phyloP scores from a whole-genome alignment of 345 rosid species.

The Barbarea vulgaris region DNA sequence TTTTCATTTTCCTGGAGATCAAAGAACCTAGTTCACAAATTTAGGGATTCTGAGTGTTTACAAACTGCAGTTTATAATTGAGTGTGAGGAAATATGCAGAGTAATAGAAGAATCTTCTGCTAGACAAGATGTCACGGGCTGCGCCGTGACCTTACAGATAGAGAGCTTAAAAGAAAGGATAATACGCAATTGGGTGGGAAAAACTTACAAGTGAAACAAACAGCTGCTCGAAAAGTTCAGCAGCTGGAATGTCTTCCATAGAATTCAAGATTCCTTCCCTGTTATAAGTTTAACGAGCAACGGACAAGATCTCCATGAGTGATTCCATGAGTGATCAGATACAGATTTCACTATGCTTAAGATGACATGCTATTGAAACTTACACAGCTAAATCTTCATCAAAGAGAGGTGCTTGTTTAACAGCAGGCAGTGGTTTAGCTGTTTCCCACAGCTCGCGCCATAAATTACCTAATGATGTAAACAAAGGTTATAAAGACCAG shows the following conservation, averaged over 20 bases:
- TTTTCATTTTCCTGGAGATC: background rate
- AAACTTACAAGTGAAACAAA: slow-evolving; percentile 80
- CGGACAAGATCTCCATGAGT: slow-evolving; percentile 19
- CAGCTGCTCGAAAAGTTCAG: slow-evolving; percentile 75
- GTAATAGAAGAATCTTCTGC: slow-evolving; percentile 3
- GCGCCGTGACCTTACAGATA: background rate
- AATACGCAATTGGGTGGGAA: background rate
- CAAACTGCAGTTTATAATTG: background rate
- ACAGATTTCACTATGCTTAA: slow-evolving; percentile 5
- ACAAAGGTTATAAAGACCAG: background rate
- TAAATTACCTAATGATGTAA: slow-evolving; percentile 65
- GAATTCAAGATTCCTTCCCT: slow-evolving; percentile 86
- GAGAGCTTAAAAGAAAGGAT: background rate
- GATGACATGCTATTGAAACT: slow-evolving; percentile 42
- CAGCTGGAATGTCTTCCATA: slow-evolving; percentile 75
- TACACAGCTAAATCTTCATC: slow-evolving; percentile 98
- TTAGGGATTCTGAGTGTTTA: background rate
- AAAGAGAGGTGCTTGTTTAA: slow-evolving; percentile 83
- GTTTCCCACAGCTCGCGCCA: slow-evolving; percentile 98
- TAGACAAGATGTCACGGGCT: background rate
- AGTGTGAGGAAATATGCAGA: background rate
- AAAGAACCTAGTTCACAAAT: background rate
- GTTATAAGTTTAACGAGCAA: slow-evolving; percentile 29
- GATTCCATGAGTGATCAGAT: background rate
- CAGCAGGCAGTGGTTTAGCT: slow-evolving; percentile 85